Evolutionary conservation across 352 stramenopile genomes (phyloP).

Genomic region (Pythium coloratum): DNA sequence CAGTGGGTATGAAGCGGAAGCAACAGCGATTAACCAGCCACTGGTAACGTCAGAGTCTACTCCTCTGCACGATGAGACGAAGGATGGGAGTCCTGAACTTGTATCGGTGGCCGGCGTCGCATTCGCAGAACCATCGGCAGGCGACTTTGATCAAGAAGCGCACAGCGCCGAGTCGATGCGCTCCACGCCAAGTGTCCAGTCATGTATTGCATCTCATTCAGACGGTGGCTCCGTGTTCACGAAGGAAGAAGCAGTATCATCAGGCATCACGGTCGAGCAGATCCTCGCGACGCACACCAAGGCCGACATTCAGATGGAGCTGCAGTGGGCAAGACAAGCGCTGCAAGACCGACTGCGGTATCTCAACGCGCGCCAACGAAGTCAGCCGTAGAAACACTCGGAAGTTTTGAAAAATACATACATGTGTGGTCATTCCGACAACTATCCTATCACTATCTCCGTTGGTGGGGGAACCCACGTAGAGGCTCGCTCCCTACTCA

Average conservation of each 20-base stretch:
- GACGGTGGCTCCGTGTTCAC: neutral
- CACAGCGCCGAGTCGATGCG: too few species aligned
- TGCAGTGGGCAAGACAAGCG: slow-evolving; percentile 52
- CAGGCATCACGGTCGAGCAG: slow-evolving; percentile 27
- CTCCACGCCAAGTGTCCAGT: too few species aligned
- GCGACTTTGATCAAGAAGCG: neutral
- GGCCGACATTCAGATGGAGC: slow-evolving; percentile 50
- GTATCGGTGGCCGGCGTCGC: too few species aligned
- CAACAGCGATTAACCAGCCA: too few species aligned
- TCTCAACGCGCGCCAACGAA: slow-evolving; percentile 23
- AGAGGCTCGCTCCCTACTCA: neutral
- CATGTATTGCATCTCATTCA: neutral
- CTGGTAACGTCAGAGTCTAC: too few species aligned
- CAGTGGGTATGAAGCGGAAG: too few species aligned
- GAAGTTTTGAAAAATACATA: neutral
- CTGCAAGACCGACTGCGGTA: slow-evolving; percentile 46
- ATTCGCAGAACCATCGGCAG: too few species aligned
- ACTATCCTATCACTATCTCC: slow-evolving; percentile 2
- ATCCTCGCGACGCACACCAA: slow-evolving; percentile 53
- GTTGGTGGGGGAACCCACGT: neutral
- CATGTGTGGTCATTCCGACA: neutral
- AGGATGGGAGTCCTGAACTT: too few species aligned
- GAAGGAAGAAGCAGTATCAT: neutral
- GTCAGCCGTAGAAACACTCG: neutral
- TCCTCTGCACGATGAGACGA: neutral